These are phyloP conservation scores for Mrakia frigida DNA, from an alignment of 768 basidiomycete species.

Conservation along the genomic window DNA sequence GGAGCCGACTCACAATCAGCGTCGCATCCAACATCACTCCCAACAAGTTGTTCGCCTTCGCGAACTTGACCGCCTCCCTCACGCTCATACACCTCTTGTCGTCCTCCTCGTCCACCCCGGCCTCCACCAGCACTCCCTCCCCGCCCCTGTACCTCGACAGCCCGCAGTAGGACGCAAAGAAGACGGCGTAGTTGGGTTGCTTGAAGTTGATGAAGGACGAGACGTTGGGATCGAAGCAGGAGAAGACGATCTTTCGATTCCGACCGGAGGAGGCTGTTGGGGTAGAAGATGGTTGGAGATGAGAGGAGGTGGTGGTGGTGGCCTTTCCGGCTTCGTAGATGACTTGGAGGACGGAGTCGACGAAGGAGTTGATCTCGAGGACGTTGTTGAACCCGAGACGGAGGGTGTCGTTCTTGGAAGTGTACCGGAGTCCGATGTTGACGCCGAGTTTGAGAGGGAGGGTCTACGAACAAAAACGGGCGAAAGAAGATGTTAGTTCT, in stretches of 20 bases:
- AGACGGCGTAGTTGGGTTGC: constrained; percentile 98
- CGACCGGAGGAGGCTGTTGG: neutral
- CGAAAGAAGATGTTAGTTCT: constrained; percentile 6
- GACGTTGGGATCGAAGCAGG: constrained; percentile 82
- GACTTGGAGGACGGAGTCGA: constrained; percentile 75
- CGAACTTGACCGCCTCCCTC: constrained; percentile 86
- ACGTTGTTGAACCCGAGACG: constrained; percentile 52
- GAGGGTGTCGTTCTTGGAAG: constrained; percentile 52
- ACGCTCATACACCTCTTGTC: constrained; percentile 60
- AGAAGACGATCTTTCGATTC: constrained; percentile 80
- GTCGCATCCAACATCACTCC: constrained; percentile 85
- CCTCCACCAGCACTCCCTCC: constrained; percentile 33
- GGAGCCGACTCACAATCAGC: constrained; percentile 60
- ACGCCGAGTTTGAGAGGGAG: constrained; percentile 56
- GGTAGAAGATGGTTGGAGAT: constrained; percentile 41
- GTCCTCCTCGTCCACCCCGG: constrained; percentile 44
- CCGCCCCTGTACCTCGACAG: constrained; percentile 45
- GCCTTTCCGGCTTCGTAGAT: constrained; percentile 59
- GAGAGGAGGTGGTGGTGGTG: neutral
- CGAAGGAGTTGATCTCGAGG: constrained; percentile 70
- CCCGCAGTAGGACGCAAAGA: constrained; percentile 86
- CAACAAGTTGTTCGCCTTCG: constrained; percentile 83
- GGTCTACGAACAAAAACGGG: constrained; percentile 34
- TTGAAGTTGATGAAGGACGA: constrained; percentile 96
- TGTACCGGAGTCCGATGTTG: constrained; percentile 77